These are phyloP conservation scores for Eutypella sp. DNA, from an alignment of 2,329 filamentous ascomycete genomes.

Conservation along the genomic window DNA sequence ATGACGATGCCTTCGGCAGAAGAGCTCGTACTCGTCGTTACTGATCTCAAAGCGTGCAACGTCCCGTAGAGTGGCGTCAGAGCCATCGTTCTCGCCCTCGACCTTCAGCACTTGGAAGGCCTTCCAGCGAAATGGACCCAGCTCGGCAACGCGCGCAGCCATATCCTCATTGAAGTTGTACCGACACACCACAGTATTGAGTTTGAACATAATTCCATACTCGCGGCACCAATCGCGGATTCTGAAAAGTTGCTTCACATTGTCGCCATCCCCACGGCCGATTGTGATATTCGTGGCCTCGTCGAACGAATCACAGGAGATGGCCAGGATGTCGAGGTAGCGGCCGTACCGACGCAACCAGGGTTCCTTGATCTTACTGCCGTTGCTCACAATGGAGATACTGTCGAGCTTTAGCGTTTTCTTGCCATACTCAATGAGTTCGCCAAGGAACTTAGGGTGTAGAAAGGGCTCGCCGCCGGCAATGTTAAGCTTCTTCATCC, in stretches of 20 bases:
- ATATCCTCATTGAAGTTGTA: constrained; percentile 48
- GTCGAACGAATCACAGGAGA: constrained; percentile 51
- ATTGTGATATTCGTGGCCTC: constrained; percentile 45
- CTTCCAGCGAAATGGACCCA: constrained; percentile 51
- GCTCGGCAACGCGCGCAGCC: constrained; percentile 30
- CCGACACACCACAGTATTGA: constrained; percentile 50
- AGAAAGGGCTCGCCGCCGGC: constrained; percentile 52
- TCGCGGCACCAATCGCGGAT: constrained; percentile 41
- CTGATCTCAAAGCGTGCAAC: constrained; percentile 40
- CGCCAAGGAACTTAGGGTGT: constrained; percentile 37
- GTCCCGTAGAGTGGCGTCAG: constrained; percentile 32
- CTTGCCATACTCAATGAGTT: constrained; percentile 44
- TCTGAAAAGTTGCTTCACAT: constrained; percentile 38
- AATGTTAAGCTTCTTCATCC: constrained; percentile 53
- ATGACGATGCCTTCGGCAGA: constrained; percentile 39
- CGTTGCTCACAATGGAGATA: constrained; percentile 50
- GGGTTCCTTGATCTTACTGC: constrained; percentile 37
- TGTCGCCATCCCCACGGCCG: constrained; percentile 41
- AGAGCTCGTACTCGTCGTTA: constrained; percentile 39
- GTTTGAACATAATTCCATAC: constrained; percentile 48
- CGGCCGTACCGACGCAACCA: constrained; percentile 37
- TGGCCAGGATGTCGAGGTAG: constrained; percentile 50
- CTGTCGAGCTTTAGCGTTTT: constrained; percentile 42
- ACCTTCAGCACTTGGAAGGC: constrained; percentile 51
- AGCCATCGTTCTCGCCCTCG: constrained; percentile 49